These are phyloP conservation scores for Achaetomiella virescens DNA, from an alignment of 495 filamentous ascomycete genomes.

Conservation along the genomic window DNA sequence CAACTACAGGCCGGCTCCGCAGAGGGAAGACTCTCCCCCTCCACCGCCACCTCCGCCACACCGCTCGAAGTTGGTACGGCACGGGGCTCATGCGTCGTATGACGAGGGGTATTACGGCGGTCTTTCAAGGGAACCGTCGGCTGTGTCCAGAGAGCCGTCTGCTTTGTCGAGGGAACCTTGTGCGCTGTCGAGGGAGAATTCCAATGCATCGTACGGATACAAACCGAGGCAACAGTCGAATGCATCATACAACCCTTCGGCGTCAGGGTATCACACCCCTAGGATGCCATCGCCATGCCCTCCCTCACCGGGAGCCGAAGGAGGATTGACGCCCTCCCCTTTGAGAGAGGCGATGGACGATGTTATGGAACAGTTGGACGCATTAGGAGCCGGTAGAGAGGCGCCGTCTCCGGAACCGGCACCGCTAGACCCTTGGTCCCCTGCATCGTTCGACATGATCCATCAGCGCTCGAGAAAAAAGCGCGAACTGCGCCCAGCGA, in stretches of 20 bases:
- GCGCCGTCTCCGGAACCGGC: slow-evolving; percentile 36
- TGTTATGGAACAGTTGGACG: slow-evolving; percentile 92
- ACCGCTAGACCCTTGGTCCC: slow-evolving; percentile 77
- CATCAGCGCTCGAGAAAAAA: slow-evolving; percentile 37
- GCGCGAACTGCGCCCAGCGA: slow-evolving; percentile 53
- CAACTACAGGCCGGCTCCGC: not conserved
- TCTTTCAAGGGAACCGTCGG: slow-evolving; percentile 20
- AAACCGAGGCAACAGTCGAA: slow-evolving; percentile 17
- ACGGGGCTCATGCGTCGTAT: slow-evolving; percentile 29
- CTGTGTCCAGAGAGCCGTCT: slow-evolving; percentile 17
- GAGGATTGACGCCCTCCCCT: slow-evolving; percentile 80
- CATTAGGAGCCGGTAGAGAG: slow-evolving; percentile 64
- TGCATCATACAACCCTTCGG: slow-evolving; percentile 29
- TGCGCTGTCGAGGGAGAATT: slow-evolving; percentile 16
- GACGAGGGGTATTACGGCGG: slow-evolving; percentile 27
- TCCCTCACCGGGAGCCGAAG: slow-evolving; percentile 53
- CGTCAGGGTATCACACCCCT: slow-evolving; percentile 45
- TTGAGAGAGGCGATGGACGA: slow-evolving; percentile 94
- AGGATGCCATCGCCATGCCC: slow-evolving; percentile 49
- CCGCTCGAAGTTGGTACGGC: slow-evolving; percentile 24
- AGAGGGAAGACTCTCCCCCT: slow-evolving; percentile 35
- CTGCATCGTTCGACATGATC: slow-evolving; percentile 72
- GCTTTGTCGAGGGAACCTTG: slow-evolving; percentile 19
- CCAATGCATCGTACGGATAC: slow-evolving; percentile 23
- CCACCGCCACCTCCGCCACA: slow-evolving; percentile 53